A percentile compares a stretch with the other conserved stretches of the same genome.
These are phyloP conservation scores for Macrocybe gigantea DNA, from an alignment of 768 basidiomycete species.

Conservation along the genomic window DNA sequence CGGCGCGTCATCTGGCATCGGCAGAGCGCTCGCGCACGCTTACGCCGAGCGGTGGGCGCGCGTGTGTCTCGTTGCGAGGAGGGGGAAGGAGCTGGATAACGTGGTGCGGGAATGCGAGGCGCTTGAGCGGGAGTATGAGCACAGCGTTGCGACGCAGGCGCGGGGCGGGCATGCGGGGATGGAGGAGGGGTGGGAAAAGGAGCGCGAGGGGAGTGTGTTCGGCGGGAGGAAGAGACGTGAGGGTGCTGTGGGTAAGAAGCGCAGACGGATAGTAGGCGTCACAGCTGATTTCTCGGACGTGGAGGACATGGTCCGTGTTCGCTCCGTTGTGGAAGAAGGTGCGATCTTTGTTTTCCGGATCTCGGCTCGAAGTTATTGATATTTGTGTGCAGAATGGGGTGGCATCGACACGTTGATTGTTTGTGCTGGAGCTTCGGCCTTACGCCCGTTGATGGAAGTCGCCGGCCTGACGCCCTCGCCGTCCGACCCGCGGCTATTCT, in stretches of 20 bases:
- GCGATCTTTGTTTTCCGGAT: conserved; percentile 13
- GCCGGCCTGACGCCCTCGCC: conserved; percentile 45
- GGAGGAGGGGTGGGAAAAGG: too few species aligned
- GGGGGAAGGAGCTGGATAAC: conserved; percentile 44
- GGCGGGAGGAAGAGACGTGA: not conserved
- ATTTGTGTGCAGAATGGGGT: conserved; percentile 53
- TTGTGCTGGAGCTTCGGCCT: conserved; percentile 78
- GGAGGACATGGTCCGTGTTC: conserved; percentile 60
- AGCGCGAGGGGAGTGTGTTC: too few species aligned
- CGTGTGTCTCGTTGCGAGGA: conserved; percentile 63
- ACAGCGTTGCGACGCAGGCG: too few species aligned
- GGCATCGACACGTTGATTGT: conserved; percentile 82
- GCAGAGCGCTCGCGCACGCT: conserved; percentile 57
- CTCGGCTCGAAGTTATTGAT: not conserved
- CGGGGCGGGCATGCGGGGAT: too few species aligned
- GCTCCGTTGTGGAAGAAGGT: conserved; percentile 53
- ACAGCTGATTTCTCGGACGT: conserved; percentile 59
- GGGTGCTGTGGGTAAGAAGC: conserved; percentile 10
- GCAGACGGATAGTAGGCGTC: conserved; percentile 37
- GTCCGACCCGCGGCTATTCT: conserved; percentile 12
- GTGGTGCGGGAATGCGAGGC: conserved; percentile 45
- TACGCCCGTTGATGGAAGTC: conserved; percentile 68
- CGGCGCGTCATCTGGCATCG: conserved; percentile 83
- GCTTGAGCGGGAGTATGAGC: not conserved
- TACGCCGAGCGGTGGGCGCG: conserved; percentile 75